Percentiles rank a stretch among this genome's conserved stretches.
Conservation (phyloP, 1,284 basidiomycete species). For the Cryptococcus amylolentus region DNA sequence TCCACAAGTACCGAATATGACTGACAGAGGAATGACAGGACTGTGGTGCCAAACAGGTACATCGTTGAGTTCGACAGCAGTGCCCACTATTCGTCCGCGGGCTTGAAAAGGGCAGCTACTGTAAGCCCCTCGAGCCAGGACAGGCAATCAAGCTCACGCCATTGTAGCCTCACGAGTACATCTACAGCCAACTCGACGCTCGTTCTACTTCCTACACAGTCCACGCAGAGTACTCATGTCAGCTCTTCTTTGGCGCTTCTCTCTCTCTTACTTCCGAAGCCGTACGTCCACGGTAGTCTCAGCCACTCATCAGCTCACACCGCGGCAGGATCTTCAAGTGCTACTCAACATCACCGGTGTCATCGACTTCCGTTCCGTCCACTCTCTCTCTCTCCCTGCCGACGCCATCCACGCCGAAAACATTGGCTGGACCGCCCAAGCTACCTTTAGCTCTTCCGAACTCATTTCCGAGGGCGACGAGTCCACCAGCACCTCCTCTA, state of each 20-base stretch:
- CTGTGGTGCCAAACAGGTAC: slow-evolving; percentile 34
- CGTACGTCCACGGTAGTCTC: slow-evolving; percentile 19
- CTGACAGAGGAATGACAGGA: background rate
- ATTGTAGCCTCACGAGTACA: slow-evolving; percentile 42
- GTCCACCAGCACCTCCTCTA: background rate
- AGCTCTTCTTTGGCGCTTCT: slow-evolving; percentile 54
- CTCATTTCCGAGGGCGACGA: background rate
- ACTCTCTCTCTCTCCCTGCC: slow-evolving; percentile 22
- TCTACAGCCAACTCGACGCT: slow-evolving; percentile 49
- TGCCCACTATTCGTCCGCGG: slow-evolving; percentile 23
- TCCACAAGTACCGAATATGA: background rate
- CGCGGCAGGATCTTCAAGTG: slow-evolving; percentile 21
- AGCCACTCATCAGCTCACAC: background rate
- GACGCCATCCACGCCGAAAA: slow-evolving; percentile 2
- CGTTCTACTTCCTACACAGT: slow-evolving; percentile 49
- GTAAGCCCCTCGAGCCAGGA: background rate
- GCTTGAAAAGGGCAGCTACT: slow-evolving; percentile 16
- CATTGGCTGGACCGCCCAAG: slow-evolving; percentile 4
- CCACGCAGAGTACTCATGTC: slow-evolving; percentile 51
- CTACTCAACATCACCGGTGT: slow-evolving; percentile 29
- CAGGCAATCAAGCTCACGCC: background rate
- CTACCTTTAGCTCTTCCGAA: background rate
- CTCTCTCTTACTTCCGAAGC: slow-evolving; percentile 40
- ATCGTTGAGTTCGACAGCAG: slow-evolving; percentile 43
- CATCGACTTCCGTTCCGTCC: slow-evolving; percentile 34